Conservation (phyloP, 148 eudicot genomes). For the Dysphania ambrosioides region DNA sequence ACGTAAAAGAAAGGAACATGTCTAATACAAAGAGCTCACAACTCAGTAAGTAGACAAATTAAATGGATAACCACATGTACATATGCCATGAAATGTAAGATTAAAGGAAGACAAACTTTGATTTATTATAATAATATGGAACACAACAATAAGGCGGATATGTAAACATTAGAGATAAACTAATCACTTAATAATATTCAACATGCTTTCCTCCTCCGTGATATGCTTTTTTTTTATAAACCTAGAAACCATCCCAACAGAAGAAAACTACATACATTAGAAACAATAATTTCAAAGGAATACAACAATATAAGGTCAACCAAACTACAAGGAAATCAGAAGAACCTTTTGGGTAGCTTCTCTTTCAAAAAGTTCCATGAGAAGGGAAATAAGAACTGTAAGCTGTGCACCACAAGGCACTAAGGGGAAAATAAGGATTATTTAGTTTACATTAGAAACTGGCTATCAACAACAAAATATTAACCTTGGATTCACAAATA, state of each 20-base stretch:
- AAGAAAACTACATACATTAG: no score
- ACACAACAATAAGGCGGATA: no score
- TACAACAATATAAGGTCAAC: no score
- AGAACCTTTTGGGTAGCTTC: conserved; percentile 75
- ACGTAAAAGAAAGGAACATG: neutral
- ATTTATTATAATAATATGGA: no score
- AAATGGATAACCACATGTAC: neutral
- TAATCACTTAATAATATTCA: no score
- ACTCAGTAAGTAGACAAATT: neutral
- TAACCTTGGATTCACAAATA: conserved; percentile 18
- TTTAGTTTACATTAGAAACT: neutral
- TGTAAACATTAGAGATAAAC: no score
- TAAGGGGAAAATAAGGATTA: conserved; percentile 22
- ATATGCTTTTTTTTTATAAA: no score
- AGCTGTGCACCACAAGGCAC: conserved; percentile 97
- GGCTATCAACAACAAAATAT: neutral
- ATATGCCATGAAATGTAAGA: neutral
- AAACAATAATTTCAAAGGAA: no score
- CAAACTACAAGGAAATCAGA: no score
- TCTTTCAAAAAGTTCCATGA: conserved; percentile 74
- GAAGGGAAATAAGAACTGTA: conserved; percentile 70
- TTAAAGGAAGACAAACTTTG: no score
- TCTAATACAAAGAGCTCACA: neutral
- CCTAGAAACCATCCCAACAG: no score
- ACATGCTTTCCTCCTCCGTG: no score